Evolutionary conservation across 495 filamentous ascomycete genomes (phyloP), one percentile per base, ranked within the genome.

Genomic region (Bacidia gigantensis): DNA sequence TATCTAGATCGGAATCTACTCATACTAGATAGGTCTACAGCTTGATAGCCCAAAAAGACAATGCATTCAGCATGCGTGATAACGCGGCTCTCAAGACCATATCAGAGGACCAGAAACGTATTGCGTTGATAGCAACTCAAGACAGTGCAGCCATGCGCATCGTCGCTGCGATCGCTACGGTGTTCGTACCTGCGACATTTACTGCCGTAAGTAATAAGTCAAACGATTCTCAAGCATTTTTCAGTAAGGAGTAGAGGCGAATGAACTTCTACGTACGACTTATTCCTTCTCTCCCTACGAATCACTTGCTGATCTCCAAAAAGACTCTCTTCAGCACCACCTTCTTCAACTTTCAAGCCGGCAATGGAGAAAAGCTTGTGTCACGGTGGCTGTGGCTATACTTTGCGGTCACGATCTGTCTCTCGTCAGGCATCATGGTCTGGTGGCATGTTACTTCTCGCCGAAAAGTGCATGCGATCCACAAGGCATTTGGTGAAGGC

Each of bases 131-230:
- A 0, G 52, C 66, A 3, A 55, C 59, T 12, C 11, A 23, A 5
- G 64, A 67, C 42, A 64, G 65, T 29, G 46, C 58, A 3, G 57
- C 63, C 10, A 67, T 67, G 65, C 58, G 58, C 41, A 62, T 60
- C 0, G 62, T 68, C 43, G 60, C 66, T 20, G 57, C 63, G 11
- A 48, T 65, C n/a, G 63, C 65, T 0, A 56, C 67, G 23, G 41
- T 56, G 5, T 67, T 69, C 51, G 55, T 69, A 2, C 66, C 66
- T 3, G 62, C 60, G 1, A 68, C 65, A 1, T 69, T 66, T 53
- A 49, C 66, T 1, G 20, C 52, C 10, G 52, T 54, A 54, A 18
- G 24, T 52, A n/a, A n/a, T n/a, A n/a, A n/a, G n/a, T n/a, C n/a
- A n/a, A n/a, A n/a, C n/a, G n/a, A n/a, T n/a, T n/a, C n/a, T n/a